Base-by-base conservation (phyloP, 2,329 filamentous ascomycete species). In the Karstenula rhodostoma region DNA sequence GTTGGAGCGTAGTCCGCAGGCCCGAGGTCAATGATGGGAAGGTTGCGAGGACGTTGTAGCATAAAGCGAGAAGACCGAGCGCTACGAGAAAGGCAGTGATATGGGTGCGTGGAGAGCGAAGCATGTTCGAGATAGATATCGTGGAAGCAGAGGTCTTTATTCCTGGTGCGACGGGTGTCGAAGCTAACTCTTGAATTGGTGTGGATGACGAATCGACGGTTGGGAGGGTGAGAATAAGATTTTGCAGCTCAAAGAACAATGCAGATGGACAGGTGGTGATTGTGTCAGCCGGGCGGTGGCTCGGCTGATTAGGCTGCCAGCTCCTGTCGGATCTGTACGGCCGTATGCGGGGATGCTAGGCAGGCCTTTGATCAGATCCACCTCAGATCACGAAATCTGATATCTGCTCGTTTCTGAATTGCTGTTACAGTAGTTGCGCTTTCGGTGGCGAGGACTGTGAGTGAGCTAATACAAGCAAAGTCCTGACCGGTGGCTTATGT, bases 51-150 rank as follows among this genome's bases (percentile, higher is more conserved):
- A 70, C 48, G 25, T 68, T 64, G 49, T 68, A 70, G 49, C 67
- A 33, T 42, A 69, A 62, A n/a, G 65, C 52, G 27, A 69, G 63
- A 32, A 64, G 43, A 58, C 67, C 67, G 48, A 70, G 58, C 35
- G 59, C 8, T 40, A 68, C 55, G 40, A 69, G 59, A 10, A 67
- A 40, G 55, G 55, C 43, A 43, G 62, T 56, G 56, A 66, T n/a
- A 42, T 53, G 35, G 1, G 46, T 57, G 17, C 35, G 35, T 51
- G 35, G 47, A 17, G 46, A 44, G 19, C 35, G 37, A 4, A 51
- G 35, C 54, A 48, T 56, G 32, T 37, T 57, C 27, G 42, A 47
- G 29, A 40, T 40, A 4, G 22, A 27, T 5, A 49, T 33, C 13
- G 22, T 12, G 3, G 25, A 43, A 43, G 43, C n/a, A 15, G 49